Evolutionary conservation across 164 flowering plant genomes (phyloP).

Genomic region (Vitis cinerea): DNA sequence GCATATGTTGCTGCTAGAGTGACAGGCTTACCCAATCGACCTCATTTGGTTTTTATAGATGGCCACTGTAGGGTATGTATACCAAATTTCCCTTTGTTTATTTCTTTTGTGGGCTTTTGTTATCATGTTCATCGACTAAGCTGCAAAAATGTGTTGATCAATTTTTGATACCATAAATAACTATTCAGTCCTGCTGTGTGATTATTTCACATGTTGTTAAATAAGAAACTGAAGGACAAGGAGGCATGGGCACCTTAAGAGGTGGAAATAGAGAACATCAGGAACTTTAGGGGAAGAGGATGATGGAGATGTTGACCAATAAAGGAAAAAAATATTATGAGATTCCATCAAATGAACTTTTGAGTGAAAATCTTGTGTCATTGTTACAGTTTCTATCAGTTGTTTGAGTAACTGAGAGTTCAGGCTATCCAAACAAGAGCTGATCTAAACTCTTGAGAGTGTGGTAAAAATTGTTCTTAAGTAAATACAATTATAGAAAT

Average conservation of each 20-base stretch:
- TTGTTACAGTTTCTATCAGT: too few species aligned
- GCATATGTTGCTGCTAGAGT: constrained; percentile 90
- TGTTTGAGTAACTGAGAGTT: too few species aligned
- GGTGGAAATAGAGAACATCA: not conserved
- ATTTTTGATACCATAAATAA: not conserved
- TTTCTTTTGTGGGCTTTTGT: constrained; percentile 1
- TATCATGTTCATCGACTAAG: not conserved
- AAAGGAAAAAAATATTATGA: not conserved
- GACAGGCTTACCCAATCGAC: constrained; percentile 78
- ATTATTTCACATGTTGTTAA: not conserved
- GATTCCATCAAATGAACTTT: not conserved
- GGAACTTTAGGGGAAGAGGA: not conserved
- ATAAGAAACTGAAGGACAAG: not conserved
- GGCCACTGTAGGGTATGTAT: constrained; percentile 77
- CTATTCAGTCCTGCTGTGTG: not conserved
- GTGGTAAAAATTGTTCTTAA: too few species aligned
- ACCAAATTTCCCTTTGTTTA: not conserved
- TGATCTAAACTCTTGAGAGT: too few species aligned
- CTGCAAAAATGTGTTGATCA: not conserved
- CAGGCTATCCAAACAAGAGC: too few species aligned
- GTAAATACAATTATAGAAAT: too few species aligned
- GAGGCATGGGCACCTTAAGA: not conserved
- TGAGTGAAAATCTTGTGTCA: too few species aligned
- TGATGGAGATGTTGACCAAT: not conserved
- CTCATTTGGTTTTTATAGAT: constrained; percentile 82